These are phyloP conservation scores for Cladorrhinum sp. DNA, from an alignment of 2,329 filamentous ascomycete genomes.

Conservation along the genomic window DNA sequence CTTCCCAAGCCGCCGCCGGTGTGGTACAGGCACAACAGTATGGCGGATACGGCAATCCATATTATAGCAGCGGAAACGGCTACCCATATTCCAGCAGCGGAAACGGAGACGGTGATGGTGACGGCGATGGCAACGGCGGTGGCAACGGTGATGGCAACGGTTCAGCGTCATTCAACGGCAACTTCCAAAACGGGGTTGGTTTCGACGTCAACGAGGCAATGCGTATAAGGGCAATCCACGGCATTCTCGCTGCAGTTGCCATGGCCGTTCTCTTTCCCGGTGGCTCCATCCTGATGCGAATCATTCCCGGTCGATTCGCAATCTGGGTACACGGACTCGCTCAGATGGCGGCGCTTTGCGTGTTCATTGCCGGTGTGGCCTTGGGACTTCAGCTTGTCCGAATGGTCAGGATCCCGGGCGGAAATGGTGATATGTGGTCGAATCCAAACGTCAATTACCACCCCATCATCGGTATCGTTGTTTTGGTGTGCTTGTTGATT, in stretches of 20 bases:
- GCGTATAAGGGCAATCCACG: slow-evolving; percentile 34
- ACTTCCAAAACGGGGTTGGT: slow-evolving; percentile 5
- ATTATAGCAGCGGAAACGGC: background rate
- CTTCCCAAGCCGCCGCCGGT: background rate
- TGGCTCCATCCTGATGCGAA: slow-evolving; percentile 43
- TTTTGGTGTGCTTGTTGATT: slow-evolving; percentile 38
- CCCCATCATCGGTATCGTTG: slow-evolving; percentile 46
- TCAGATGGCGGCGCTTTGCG: slow-evolving; percentile 37
- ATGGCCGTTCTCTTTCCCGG: slow-evolving; percentile 45
- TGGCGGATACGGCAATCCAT: background rate
- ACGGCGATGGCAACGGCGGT: no score
- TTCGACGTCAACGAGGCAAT: slow-evolving; percentile 19
- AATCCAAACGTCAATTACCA: slow-evolving; percentile 38
- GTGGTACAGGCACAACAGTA: background rate
- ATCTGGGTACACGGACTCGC: slow-evolving; percentile 39
- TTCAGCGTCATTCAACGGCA: slow-evolving; percentile 20
- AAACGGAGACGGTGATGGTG: background rate
- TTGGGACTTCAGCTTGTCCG: slow-evolving; percentile 43
- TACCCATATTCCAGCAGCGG: background rate
- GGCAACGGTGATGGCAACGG: no score
- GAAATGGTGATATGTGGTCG: slow-evolving; percentile 25
- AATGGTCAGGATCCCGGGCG: slow-evolving; percentile 6
- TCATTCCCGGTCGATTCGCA: slow-evolving; percentile 35
- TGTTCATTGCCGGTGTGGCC: slow-evolving; percentile 40
- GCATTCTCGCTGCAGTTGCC: slow-evolving; percentile 39